phyloP scores from a whole-genome alignment of 768 basidiomycete genomes.

The Russula vinacea region DNA sequence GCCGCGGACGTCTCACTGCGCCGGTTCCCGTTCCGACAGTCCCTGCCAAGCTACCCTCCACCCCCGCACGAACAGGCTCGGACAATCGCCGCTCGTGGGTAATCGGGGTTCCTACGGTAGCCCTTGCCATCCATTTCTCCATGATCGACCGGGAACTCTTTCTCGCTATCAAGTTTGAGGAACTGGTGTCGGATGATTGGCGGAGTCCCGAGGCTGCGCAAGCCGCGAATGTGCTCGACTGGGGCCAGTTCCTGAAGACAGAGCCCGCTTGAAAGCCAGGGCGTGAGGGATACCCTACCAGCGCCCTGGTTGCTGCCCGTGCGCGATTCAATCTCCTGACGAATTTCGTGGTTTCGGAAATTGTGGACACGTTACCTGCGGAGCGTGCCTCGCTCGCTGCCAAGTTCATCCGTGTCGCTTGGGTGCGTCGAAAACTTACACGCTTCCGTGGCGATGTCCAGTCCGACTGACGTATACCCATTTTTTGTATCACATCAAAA shows the following conservation, averaged over 20 bases:
- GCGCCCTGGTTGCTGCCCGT: slow-evolving; percentile 67
- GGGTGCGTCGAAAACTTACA: slow-evolving; percentile 48
- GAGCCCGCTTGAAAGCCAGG: slow-evolving; percentile 66
- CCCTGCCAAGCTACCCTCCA: slow-evolving; percentile 37
- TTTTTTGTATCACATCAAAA: slow-evolving; percentile 39
- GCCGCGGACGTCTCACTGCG: slow-evolving; percentile 52
- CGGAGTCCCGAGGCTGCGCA: slow-evolving; percentile 48
- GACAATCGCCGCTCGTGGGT: slow-evolving; percentile 65
- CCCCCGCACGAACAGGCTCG: slow-evolving; percentile 32
- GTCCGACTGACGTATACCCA: slow-evolving; percentile 9
- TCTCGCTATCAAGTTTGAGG: slow-evolving; percentile 81
- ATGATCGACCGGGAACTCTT: slow-evolving; percentile 89
- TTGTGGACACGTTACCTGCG: slow-evolving; percentile 65
- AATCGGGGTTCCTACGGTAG: slow-evolving; percentile 55
- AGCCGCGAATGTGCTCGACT: slow-evolving; percentile 70
- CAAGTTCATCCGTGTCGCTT: slow-evolving; percentile 85
- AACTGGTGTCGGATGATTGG: slow-evolving; percentile 76
- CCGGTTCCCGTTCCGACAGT: slow-evolving; percentile 30
- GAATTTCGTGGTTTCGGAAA: slow-evolving; percentile 76
- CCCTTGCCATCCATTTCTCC: slow-evolving; percentile 72
- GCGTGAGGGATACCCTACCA: slow-evolving; percentile 57
- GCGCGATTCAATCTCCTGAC: slow-evolving; percentile 83
- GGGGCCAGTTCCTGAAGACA: slow-evolving; percentile 80
- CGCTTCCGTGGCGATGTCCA: slow-evolving; percentile 2
- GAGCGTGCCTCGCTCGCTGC: slow-evolving; percentile 63